These are phyloP conservation scores for Bathelium albidoporum DNA, from an alignment of 495 filamentous ascomycete species.

Conservation along the genomic window DNA sequence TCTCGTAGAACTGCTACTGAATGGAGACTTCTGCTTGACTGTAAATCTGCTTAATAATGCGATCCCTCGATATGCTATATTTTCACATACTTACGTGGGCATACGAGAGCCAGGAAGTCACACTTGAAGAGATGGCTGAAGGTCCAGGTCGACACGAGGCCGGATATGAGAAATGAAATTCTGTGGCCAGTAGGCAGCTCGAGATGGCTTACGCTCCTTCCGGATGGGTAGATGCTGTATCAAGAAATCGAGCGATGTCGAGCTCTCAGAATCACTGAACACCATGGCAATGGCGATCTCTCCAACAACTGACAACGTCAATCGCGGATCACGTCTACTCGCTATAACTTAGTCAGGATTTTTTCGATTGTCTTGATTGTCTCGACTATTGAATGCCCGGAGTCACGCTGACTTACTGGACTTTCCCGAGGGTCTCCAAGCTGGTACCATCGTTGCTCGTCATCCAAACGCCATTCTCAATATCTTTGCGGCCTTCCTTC, in stretches of 20 bases:
- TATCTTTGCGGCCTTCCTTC: not conserved
- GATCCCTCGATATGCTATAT: not conserved
- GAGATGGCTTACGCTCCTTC: not conserved
- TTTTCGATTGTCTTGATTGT: too few relatives aligned
- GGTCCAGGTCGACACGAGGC: not conserved
- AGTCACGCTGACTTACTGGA: not conserved
- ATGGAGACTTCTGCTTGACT: not conserved
- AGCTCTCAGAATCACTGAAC: too few relatives aligned
- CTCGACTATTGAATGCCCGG: too few relatives aligned
- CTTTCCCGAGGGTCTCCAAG: not conserved
- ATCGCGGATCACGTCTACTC: too few relatives aligned
- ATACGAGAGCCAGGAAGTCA: not conserved
- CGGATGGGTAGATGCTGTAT: not conserved
- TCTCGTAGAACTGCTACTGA: not conserved
- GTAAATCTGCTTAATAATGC: not conserved
- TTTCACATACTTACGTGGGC: not conserved
- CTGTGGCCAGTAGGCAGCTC: not conserved
- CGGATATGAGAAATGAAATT: not conserved
- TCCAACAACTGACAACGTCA: too few relatives aligned
- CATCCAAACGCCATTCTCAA: not conserved
- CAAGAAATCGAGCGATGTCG: too few relatives aligned
- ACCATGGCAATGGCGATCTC: too few relatives aligned
- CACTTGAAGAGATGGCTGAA: not conserved
- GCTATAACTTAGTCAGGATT: too few relatives aligned
- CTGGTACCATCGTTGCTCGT: not conserved